Evolutionary conservation across 2,329 filamentous ascomycete species (phyloP).

Genomic region (Fusarium concolor): DNA sequence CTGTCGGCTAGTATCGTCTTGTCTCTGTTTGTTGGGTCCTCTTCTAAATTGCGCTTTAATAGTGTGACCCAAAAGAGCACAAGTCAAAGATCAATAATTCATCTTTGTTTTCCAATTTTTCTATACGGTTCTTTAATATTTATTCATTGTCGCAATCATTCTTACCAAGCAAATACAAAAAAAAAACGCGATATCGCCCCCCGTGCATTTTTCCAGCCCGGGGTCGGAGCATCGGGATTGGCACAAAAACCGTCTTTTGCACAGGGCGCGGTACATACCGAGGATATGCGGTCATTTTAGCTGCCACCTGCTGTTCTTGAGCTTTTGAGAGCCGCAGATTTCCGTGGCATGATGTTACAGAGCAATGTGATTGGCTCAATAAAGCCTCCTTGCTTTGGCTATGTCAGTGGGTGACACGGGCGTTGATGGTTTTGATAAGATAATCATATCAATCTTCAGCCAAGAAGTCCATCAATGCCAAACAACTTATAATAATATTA

Average conservation of each 20-base stretch:
- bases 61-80: constrained; percentile 1
- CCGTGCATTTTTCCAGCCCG: constrained; percentile 24
- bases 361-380: constrained; percentile 31
- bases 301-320: constrained; percentile 3
- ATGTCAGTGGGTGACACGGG: too few relatives aligned
- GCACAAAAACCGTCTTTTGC: constrained; percentile 16
- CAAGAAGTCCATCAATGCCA: background rate
- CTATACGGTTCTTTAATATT: background rate
- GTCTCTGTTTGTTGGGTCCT: background rate
- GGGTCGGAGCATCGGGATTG: constrained; percentile 42
- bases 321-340: constrained; percentile 40
- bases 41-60: constrained; percentile 8
- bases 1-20: constrained; percentile 44
- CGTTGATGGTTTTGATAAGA: constrained; percentile 35
- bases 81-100: background rate
- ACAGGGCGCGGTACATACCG: constrained; percentile 20
- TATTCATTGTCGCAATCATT: background rate
- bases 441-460: constrained; percentile 13
- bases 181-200: constrained; percentile 27
- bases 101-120: background rate
- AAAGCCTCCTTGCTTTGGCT: background rate
- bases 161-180: constrained; percentile 18
- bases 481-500: too few relatives aligned
- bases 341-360: constrained; percentile 42
- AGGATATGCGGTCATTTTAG: constrained; percentile 26